Evolutionary conservation across 192 early-diverging fungal genomes (phyloP).

Genomic region (Helicostylum pulchrum): DNA sequence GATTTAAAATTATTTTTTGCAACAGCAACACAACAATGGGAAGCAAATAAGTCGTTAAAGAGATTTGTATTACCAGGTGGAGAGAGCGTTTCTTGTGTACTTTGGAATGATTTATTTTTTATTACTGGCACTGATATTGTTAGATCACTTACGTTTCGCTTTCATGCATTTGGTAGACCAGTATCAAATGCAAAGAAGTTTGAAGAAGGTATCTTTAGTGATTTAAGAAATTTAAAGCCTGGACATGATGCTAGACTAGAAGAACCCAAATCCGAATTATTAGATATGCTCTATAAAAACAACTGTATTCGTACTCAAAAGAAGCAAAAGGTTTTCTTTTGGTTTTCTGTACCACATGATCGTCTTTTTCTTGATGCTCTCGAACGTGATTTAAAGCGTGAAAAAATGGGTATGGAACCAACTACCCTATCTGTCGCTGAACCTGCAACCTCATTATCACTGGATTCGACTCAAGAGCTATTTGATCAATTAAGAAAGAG

Average conservation of each 20-base stretch:
- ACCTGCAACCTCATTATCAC: conserved; percentile 62
- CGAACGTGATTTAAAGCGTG: conserved; percentile 94
- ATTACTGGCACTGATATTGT: conserved; percentile 98
- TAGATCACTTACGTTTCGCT: conserved; percentile 83
- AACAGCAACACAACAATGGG: conserved; percentile 68
- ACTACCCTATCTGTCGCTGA: conserved; percentile 74
- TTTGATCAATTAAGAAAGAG: conserved; percentile 51
- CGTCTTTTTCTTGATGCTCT: conserved; percentile 92
- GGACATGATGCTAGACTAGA: conserved; percentile 91
- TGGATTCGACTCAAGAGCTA: conserved; percentile 56
- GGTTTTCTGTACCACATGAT: conserved; percentile 95
- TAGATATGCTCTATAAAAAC: conserved; percentile 94
- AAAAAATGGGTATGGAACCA: conserved; percentile 79
- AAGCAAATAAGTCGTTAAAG: conserved; percentile 51
- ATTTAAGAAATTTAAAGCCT: conserved; percentile 92
- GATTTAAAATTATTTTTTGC: conserved; percentile 59
- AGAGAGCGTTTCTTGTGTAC: conserved; percentile 87
- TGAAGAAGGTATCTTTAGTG: conserved; percentile 97
- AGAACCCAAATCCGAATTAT: conserved; percentile 88
- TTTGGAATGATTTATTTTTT: conserved; percentile 91
- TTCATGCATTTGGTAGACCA: conserved; percentile 85
- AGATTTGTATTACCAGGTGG: conserved; percentile 74
- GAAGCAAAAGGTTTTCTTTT: conserved; percentile 99
- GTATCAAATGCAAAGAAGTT: conserved; percentile 93
- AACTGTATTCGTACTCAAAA: conserved; percentile 97